Evolutionary conservation across 2,329 filamentous ascomycete species (phyloP), one percentile per base, ranked within the genome.

Genomic region (Cladosporium sp.): DNA sequence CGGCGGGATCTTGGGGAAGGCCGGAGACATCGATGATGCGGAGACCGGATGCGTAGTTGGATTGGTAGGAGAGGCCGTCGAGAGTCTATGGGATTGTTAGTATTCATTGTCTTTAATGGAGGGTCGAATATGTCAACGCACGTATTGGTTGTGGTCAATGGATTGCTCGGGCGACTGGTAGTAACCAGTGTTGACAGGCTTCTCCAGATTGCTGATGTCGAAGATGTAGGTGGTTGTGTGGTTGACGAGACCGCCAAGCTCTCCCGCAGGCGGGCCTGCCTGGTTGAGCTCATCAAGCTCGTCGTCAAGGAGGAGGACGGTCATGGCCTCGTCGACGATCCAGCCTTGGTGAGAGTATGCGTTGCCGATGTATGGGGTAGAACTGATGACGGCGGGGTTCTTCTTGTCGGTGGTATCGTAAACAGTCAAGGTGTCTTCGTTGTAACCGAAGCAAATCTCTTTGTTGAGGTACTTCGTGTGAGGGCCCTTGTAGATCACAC

Each of bases 311-410:
- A 84, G 76, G 7, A 85, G 78, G 70, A 77, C 83, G 63, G 79
- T 70, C 70, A 78, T 77, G 68, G 74, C 79, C 48, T 79, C 71
- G 70, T 84, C 81, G 11, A 66, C 66, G 57, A 65, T 68, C 77
- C 82, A 83, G 6, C 86, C 86, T 70, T 87, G 85, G 71, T 88
- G 86, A 1, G 84, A 86, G 76, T 87, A 88, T 13, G 79, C 72
- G 25, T 82, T 82, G 48, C 85, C 85, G 25, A 82, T 79, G 73
- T 87, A 87, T 0, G 80, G 81, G 1, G 78, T 76, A 59, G 77
- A 75, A 58, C 81, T 83, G 72, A 85, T 82, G 5, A 67, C 71
- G 30, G 77, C 75, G 57, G 67, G 66, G 21, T 68, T 69, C 30
- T 49, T 63, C 77, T 85, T 85, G 75, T 85, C 76, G 26, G 80